phyloP scores from a whole-genome alignment of 441 rosid genomes.

The Mallotus japonicus region DNA sequence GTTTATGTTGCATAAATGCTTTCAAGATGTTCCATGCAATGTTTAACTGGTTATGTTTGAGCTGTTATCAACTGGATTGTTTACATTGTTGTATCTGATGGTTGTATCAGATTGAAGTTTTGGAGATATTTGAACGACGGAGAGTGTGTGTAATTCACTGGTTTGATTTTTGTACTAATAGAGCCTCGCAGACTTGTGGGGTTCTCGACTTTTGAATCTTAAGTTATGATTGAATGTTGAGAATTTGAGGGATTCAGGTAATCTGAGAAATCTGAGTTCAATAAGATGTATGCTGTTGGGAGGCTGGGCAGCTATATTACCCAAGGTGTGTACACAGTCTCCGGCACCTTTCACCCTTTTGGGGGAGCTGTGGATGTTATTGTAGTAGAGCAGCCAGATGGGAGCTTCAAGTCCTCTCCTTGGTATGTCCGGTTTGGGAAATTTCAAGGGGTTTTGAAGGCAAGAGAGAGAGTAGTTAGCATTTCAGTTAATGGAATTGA shows the following conservation, averaged over 20 bases:
- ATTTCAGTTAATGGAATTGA: conserved; percentile 77
- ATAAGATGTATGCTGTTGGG: conserved; percentile 75
- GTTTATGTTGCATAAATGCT: neutral
- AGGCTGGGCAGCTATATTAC: conserved; percentile 86
- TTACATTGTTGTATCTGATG: conserved; percentile 17
- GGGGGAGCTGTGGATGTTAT: conserved; percentile 98
- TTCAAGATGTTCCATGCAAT: neutral
- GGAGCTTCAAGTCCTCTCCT: conserved; percentile 90
- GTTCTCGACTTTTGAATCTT: conserved; percentile 16
- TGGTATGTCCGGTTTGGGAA: conserved; percentile 96
- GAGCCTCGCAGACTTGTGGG: conserved; percentile 22
- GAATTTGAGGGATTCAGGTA: conserved; percentile 19
- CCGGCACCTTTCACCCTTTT: conserved; percentile 93
- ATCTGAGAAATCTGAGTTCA: conserved; percentile 17
- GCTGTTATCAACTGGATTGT: conserved; percentile 16
- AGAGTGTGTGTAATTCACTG: no score
- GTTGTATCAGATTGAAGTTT: conserved; percentile 15
- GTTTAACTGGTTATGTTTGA: conserved; percentile 1
- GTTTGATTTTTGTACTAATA: neutral
- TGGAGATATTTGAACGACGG: neutral
- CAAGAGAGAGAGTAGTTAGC: conserved; percentile 56
- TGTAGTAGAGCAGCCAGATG: conserved; percentile 92
- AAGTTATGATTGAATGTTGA: conserved; percentile 31
- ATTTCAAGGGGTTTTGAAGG: conserved; percentile 95
- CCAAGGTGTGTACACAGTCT: conserved; percentile 73